Evolutionary conservation across 495 filamentous ascomycete species (phyloP).

Genomic region (Bacidia gigantensis): DNA sequence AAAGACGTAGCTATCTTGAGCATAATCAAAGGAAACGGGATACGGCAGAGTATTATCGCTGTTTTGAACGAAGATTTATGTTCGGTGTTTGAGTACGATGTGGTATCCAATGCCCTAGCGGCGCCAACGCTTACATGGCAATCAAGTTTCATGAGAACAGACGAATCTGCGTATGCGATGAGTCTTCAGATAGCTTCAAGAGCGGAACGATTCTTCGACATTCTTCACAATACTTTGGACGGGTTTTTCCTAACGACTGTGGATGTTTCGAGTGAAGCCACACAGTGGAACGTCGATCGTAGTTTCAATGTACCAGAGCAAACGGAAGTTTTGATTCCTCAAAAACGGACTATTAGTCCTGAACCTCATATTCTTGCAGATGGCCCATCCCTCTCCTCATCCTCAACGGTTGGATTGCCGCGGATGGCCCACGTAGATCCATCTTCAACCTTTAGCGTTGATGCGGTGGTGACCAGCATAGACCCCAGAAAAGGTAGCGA

Average conservation of each 20-base stretch:
- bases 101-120: slow-evolving; percentile 15
- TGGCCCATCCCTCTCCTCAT: not conserved
- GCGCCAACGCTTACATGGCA: slow-evolving; percentile 7
- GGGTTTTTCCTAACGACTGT: not conserved
- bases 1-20: slow-evolving; percentile 64
- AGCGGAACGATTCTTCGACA: not conserved
- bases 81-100: slow-evolving; percentile 50
- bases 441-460: too few relatives aligned
- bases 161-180: not conserved
- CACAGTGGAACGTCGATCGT: not conserved
- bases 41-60: slow-evolving; percentile 33
- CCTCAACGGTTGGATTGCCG: not conserved
- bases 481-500: too few relatives aligned
- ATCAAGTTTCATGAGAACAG: not conserved
- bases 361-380: not conserved
- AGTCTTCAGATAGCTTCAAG: slow-evolving; percentile 1
- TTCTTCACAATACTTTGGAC: not conserved
- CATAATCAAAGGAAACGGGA: slow-evolving; percentile 13
- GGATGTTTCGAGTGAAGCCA: not conserved
- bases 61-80: slow-evolving; percentile 52
- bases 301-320: not conserved
- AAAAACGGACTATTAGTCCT: not conserved
- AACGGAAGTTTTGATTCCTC: not conserved
- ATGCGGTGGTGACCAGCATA: not conserved
- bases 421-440: not conserved